Percentiles rank a stretch among this genome's conserved stretches.
Conservation (phyloP, 345 rosid species). For the Heritiera fomes region DNA sequence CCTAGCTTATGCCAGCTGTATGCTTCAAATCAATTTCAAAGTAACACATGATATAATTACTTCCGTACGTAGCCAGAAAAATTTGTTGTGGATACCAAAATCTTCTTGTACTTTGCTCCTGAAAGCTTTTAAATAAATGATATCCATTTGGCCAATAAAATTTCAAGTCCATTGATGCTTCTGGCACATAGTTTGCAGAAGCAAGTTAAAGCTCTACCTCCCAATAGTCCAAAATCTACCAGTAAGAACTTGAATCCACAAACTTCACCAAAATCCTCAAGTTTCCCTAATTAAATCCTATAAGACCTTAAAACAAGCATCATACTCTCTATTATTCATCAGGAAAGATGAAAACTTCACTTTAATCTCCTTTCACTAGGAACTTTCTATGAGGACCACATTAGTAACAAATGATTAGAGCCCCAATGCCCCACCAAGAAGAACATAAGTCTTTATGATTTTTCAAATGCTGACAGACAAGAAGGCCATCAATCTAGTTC, state of each 20-base stretch:
- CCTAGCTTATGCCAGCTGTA: neutral
- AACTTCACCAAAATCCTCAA: conserved; percentile 1
- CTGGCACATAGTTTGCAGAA: neutral
- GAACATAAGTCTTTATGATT: neutral
- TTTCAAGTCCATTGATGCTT: neutral
- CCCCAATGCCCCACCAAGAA: neutral
- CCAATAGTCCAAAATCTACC: neutral
- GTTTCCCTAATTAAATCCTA: neutral
- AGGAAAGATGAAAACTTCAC: neutral
- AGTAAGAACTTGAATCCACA: neutral
- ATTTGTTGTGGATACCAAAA: neutral
- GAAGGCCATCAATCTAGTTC: neutral
- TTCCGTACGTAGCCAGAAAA: neutral
- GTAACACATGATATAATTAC: neutral
- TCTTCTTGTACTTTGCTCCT: neutral
- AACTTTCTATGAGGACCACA: neutral
- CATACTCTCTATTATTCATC: neutral
- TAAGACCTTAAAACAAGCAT: neutral
- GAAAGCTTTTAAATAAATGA: neutral
- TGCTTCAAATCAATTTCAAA: neutral
- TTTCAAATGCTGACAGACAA: neutral
- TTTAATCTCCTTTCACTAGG: neutral
- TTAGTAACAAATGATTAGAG: neutral
- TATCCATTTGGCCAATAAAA: neutral
- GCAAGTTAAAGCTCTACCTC: neutral